phyloP scores from a whole-genome alignment of 1,284 basidiomycete genomes.

The Ceratorhiza oryzae-sativae region DNA sequence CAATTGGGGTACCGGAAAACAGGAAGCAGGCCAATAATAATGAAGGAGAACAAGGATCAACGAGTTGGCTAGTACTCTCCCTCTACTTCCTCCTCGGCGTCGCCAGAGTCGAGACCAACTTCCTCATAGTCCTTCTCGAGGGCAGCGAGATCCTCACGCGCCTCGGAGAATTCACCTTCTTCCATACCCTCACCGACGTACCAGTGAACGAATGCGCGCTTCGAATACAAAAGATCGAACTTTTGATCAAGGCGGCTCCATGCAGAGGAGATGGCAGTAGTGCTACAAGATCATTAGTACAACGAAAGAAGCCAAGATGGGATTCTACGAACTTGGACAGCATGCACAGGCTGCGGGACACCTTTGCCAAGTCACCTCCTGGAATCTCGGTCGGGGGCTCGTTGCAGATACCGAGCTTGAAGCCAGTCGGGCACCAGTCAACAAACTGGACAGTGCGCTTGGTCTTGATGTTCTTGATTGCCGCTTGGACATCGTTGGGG shows the following conservation, averaged over 20 bases:
- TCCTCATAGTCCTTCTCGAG: slow-evolving; percentile 97
- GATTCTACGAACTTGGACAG: slow-evolving; percentile 73
- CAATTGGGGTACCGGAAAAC: not conserved
- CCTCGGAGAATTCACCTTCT: slow-evolving; percentile 97
- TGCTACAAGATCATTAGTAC: slow-evolving; percentile 57
- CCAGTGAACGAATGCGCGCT: slow-evolving; percentile 91
- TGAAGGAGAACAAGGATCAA: slow-evolving; percentile 17
- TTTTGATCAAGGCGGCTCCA: slow-evolving; percentile 89
- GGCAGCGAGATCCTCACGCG: slow-evolving; percentile 94
- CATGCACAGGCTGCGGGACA: slow-evolving; percentile 96
- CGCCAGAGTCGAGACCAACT: slow-evolving; percentile 61
- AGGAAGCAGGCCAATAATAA: not conserved
- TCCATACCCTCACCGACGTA: slow-evolving; percentile 99
- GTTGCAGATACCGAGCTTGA: slow-evolving; percentile 92
- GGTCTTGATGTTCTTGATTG: slow-evolving; percentile 94
- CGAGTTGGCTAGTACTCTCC: slow-evolving; percentile 50
- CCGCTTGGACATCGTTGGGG: slow-evolving; percentile 94
- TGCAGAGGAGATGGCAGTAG: slow-evolving; percentile 90
- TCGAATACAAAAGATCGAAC: slow-evolving; percentile 77
- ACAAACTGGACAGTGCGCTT: slow-evolving; percentile 97
- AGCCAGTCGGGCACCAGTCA: slow-evolving; percentile 81
- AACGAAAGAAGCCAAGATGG: not conserved
- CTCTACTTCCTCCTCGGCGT: slow-evolving; percentile 55
- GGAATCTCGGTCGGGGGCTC: slow-evolving; percentile 92
- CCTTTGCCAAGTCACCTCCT: slow-evolving; percentile 94